Conservation (phyloP, 176 grass and related monocot genomes). For the Urochloa ruziziensis region DNA sequence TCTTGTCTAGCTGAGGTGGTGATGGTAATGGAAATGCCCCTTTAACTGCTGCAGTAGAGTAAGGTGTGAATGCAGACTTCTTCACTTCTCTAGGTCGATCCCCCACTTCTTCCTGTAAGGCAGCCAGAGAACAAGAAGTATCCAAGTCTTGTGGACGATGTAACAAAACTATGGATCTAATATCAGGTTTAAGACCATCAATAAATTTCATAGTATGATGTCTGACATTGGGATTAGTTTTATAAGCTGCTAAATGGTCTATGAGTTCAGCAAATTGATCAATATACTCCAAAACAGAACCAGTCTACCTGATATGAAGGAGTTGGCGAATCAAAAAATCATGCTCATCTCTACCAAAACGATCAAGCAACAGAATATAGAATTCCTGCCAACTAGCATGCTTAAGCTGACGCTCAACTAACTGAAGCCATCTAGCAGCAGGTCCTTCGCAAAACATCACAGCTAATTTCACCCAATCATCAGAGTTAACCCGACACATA, state of each 20-base stretch:
- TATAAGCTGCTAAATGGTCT: too few relatives aligned
- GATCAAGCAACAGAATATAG: background rate
- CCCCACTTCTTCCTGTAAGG: background rate
- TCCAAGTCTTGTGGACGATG: background rate
- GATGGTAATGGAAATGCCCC: background rate
- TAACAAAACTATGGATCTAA: background rate
- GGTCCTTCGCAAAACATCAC: accelerated
- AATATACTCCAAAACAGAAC: too few relatives aligned
- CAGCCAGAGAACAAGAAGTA: background rate
- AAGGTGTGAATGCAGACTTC: too few relatives aligned
- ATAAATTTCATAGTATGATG: background rate
- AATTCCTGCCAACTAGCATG: accelerated
- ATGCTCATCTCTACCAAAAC: too few relatives aligned
- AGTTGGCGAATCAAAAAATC: too few relatives aligned
- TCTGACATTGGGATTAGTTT: too few relatives aligned
- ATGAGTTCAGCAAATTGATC: too few relatives aligned
- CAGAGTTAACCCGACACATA: accelerated
- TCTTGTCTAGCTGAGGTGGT: background rate
- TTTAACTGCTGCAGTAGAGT: too few relatives aligned
- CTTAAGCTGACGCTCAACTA: accelerated
- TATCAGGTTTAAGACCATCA: background rate
- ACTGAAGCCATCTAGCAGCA: accelerated
- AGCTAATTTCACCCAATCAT: background rate
- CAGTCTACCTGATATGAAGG: too few relatives aligned
- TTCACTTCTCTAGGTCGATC: background rate